A percentile compares a stretch with the other conserved stretches of the same genome.
phyloP scores from a whole-genome alignment of 495 filamentous ascomycete species.

The Daldinia caldariorum region DNA sequence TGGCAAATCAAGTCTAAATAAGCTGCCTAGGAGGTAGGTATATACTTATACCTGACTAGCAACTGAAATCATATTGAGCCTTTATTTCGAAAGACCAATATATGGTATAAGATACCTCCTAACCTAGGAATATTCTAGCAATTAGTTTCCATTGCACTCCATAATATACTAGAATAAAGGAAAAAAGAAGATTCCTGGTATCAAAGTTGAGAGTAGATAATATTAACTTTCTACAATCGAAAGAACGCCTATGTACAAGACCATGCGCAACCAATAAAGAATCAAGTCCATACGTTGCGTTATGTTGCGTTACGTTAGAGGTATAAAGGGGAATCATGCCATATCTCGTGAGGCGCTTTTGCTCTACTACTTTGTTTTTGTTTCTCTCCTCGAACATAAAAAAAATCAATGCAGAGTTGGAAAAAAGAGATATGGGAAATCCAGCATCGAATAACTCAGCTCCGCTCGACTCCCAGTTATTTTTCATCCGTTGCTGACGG shows the following conservation, averaged over 20 bases:
- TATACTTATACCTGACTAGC: too few species aligned
- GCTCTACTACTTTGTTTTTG: slow-evolving; percentile 23
- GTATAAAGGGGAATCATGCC: slow-evolving; percentile 48
- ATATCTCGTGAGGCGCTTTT: slow-evolving; percentile 45
- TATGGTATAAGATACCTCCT: too few species aligned
- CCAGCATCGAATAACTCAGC: background rate
- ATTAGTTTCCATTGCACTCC: background rate
- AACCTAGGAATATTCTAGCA: background rate
- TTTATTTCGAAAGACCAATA: too few species aligned
- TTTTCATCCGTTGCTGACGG: background rate
- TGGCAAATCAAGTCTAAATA: too few species aligned
- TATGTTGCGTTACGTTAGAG: too few species aligned
- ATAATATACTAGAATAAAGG: background rate
- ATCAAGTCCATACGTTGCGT: slow-evolving; percentile 34
- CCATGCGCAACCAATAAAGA: slow-evolving; percentile 14
- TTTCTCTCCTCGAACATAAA: slow-evolving; percentile 19
- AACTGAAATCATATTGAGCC: too few species aligned
- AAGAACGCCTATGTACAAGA: slow-evolving; percentile 16
- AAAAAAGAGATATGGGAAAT: slow-evolving; percentile 11
- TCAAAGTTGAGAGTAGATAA: slow-evolving; percentile 34
- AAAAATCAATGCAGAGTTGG: slow-evolving; percentile 24
- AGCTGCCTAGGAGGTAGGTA: too few species aligned
- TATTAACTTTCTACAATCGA: slow-evolving; percentile 22
- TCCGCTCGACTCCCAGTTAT: background rate
- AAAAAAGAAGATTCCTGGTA: background rate